Percentiles rank a stretch among this genome's conserved stretches.
Evolutionary conservation across 345 rosid genomes (phyloP).

Genomic region (Rhodamnia argentea): DNA sequence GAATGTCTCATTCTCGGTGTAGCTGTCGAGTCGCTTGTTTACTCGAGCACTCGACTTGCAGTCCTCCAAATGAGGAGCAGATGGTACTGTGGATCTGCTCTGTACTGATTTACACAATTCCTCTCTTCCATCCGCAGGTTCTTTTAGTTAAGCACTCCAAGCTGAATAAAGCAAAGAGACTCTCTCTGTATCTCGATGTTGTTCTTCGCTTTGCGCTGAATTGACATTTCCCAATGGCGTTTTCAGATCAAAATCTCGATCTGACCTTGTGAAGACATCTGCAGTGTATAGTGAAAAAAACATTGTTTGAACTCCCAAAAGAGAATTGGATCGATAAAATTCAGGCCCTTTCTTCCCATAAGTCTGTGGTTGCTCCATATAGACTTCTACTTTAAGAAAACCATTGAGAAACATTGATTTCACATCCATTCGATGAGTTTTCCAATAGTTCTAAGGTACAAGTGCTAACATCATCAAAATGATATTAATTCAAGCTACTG

Average conservation of each 20-base stretch:
- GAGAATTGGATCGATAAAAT: neutral
- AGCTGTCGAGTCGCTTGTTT: constrained; percentile 31
- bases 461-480: neutral
- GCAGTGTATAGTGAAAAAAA: neutral
- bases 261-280: constrained; percentile 5
- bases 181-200: constrained; percentile 14
- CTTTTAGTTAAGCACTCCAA: constrained; percentile 44
- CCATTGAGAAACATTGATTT: neutral
- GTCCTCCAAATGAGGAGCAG: constrained; percentile 69
- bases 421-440: neutral
- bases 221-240: constrained; percentile 11
- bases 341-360: neutral
- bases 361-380: neutral
- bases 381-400: neutral
- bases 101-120: constrained; percentile 22
- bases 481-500: neutral
- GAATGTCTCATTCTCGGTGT: constrained; percentile 16
- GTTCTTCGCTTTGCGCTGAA: constrained; percentile 2
- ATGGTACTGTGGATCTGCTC: constrained; percentile 33
- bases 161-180: constrained; percentile 43
- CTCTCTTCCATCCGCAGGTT: constrained; percentile 15
- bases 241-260: constrained; percentile 12
- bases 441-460: neutral
- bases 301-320: neutral
- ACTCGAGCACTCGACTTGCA: constrained; percentile 28